Evolutionary conservation across 208 protist genomes (phyloP).

Genomic region (Crithidia mellificae): DNA sequence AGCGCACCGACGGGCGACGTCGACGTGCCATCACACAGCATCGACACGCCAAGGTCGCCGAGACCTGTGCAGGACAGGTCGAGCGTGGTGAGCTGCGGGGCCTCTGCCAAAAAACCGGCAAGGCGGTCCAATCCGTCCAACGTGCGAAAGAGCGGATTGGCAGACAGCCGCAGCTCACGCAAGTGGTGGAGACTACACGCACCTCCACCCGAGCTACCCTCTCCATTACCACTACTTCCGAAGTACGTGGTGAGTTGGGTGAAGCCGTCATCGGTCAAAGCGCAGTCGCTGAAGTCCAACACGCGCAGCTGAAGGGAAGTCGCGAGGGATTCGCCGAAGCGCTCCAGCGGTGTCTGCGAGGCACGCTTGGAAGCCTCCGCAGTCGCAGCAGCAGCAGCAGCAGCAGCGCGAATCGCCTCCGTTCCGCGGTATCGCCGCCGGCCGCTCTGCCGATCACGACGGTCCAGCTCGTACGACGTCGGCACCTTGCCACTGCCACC

Average conservation of each 20-base stretch:
- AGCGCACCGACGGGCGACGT: conserved; percentile 38
- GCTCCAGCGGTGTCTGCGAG: conserved; percentile 33
- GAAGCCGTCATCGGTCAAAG: conserved; percentile 45
- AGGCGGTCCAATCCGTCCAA: conserved; percentile 48
- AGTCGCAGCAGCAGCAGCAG: background rate
- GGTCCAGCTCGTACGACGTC: conserved; percentile 79
- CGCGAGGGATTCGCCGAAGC: conserved; percentile 56
- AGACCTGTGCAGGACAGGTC: conserved; percentile 74
- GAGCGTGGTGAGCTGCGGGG: conserved; percentile 35
- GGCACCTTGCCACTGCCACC: conserved; percentile 49
- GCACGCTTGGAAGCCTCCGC: too few species aligned
- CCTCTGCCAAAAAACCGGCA: conserved; percentile 36
- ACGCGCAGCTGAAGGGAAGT: conserved; percentile 43
- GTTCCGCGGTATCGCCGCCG: conserved; percentile 58
- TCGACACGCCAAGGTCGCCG: conserved; percentile 63
- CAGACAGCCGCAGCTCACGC: conserved; percentile 46
- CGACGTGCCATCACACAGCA: conserved; percentile 60
- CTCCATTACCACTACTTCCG: conserved; percentile 20
- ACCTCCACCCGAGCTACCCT: too few species aligned
- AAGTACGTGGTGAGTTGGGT: conserved; percentile 28
- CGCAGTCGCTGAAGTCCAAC: conserved; percentile 61
- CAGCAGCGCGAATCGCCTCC: conserved; percentile 11
- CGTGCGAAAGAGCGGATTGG: conserved; percentile 71
- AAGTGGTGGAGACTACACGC: too few species aligned
- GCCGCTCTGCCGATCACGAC: conserved; percentile 62